Evolutionary conservation across 306 rosid genomes (phyloP), one percentile per base, ranked within the genome.

Genomic region (Carpinus viminea): DNA sequence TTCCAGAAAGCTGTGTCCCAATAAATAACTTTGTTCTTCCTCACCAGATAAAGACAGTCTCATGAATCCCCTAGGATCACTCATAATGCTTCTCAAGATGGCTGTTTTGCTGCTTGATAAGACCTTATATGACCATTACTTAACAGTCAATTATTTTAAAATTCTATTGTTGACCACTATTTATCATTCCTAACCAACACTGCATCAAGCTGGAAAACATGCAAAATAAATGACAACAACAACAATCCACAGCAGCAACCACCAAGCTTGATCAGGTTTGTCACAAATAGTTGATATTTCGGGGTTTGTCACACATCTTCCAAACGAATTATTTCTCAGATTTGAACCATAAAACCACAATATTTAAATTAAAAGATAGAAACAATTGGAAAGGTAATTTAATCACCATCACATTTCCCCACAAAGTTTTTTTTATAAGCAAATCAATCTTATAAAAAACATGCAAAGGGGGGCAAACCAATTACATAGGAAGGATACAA

Each of bases 211-310:
- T 21, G 15, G 13, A 57, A 57, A 57, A 57, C 64, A 57, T 21
- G 34, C 31, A 57, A 54, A 57, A 57, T 57, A 57, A 57, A 57
- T 43, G 31, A 62, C 69, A 31, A 62, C 43, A 38, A 38, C 43
- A 38, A 38, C 43, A 38, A 62, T 62, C 46, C 69, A 62, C 69
- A 28, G 69, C 18, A 31, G 46, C 45, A 64, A 64, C 70, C 70
- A 34, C 70, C 68, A 64, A 64, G 46, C 70, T 64, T 64, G 11
- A 34, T 13, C 70, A 64, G 70, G 46, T 45, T 64, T n/a, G n/a
- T n/a, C n/a, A n/a, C n/a, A 16, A 64, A 20, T 3, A 34, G 21
- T 16, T 64, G 45, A 16, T 64, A 16, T 9, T 34, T 31, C 70
- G 15, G 11, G 70, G 45, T 64, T 36, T 64, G 70, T 24, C 46